Conservation (phyloP, 306 rosid genomes). For the Cajanus cajan region DNA sequence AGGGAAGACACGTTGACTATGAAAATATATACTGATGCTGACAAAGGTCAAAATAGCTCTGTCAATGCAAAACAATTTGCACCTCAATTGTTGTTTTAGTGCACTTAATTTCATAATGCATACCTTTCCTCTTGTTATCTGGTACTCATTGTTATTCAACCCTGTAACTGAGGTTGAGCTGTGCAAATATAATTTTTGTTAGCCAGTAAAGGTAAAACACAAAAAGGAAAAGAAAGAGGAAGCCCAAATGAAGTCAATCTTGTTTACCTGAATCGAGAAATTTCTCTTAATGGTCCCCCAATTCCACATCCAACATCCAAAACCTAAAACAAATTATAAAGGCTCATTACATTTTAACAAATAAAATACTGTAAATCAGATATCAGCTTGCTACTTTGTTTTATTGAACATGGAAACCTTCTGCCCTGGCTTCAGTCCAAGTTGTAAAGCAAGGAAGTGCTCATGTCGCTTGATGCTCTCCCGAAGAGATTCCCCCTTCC, state of each 20-base stretch:
- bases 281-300: constrained; percentile 92
- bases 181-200: constrained; percentile 26
- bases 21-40: too few relatives aligned
- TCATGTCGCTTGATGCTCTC: constrained; percentile 96
- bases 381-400: background rate
- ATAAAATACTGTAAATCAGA: background rate
- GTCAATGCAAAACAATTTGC: background rate
- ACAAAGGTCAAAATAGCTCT: background rate
- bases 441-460: constrained; percentile 91
- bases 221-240: background rate
- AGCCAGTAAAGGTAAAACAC: background rate
- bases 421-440: constrained; percentile 77
- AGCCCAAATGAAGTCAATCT: background rate
- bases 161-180: constrained; percentile 78
- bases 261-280: constrained; percentile 80
- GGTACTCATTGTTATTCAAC: constrained; percentile 96
- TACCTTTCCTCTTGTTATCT: constrained; percentile 90
- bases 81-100: background rate
- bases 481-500: constrained; percentile 83
- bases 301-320: constrained; percentile 97
- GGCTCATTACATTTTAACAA: background rate
- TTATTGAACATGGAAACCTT: constrained; percentile 53
- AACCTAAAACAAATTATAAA: constrained; percentile 48
- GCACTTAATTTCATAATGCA: constrained; percentile 13
- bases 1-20: too few relatives aligned